phyloP scores from a whole-genome alignment of 129 eudicot species.

The Sambucus nigra region DNA sequence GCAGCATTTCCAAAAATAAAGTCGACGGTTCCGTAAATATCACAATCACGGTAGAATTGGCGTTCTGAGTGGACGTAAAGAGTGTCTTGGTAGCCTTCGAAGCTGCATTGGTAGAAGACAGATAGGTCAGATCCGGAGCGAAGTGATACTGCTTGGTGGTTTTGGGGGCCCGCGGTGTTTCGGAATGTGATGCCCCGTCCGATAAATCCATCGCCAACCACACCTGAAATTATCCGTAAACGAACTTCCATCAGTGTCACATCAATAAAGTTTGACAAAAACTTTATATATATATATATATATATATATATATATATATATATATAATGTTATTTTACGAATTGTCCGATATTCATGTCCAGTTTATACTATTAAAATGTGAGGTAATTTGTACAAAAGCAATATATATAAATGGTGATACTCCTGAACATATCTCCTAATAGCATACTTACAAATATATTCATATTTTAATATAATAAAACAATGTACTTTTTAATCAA shows the following conservation, averaged over 20 bases:
- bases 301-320: no score
- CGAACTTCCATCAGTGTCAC: neutral
- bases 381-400: no score
- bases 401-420: no score
- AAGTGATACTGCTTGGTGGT: constrained; percentile 50
- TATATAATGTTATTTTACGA: no score
- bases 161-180: constrained; percentile 45
- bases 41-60: constrained; percentile 38
- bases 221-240: constrained; percentile 20
- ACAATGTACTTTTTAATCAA: no score
- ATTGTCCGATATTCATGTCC: no score
- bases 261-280: neutral
- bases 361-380: no score
- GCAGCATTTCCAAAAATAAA: constrained; percentile 49
- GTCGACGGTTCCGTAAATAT: constrained; percentile 52
- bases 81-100: constrained; percentile 59
- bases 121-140: constrained; percentile 52
- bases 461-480: no score
- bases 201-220: constrained; percentile 40
- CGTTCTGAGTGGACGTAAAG: constrained; percentile 33
- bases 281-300: no score
- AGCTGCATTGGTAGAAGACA: constrained; percentile 51
- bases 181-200: constrained; percentile 35
- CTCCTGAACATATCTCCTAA: no score
- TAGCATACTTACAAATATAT: no score